Evolutionary conservation across 1,139 yeast genomes (phyloP).

Genomic region (Pneumocystis wakefieldiae): DNA sequence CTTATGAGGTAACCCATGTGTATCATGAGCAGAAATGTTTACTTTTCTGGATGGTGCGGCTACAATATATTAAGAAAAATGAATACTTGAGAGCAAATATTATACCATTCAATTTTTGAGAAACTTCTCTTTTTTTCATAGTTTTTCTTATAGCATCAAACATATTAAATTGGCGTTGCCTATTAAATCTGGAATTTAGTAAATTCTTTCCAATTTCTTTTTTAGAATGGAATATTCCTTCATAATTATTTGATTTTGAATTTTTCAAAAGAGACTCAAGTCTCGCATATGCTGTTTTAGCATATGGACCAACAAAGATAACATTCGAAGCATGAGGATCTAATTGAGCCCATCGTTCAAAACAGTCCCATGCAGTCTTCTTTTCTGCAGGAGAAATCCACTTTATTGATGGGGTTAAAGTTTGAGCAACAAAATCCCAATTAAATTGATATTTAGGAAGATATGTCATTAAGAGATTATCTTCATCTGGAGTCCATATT

Average conservation of each 20-base stretch:
- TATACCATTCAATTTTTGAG: slow-evolving; percentile 4
- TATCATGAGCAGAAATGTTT: slow-evolving; percentile 8
- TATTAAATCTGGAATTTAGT: slow-evolving; percentile 21
- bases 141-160: slow-evolving; percentile 87
- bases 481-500: slow-evolving; percentile 92
- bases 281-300: slow-evolving; percentile 80
- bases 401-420: slow-evolving; percentile 51
- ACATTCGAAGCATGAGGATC: slow-evolving; percentile 37
- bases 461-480: slow-evolving; percentile 57
- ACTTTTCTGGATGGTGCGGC: slow-evolving; percentile 20
- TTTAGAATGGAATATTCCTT: not conserved
- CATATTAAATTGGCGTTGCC: slow-evolving; percentile 91
- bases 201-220: not conserved
- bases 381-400: slow-evolving; percentile 74
- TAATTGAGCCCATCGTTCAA: slow-evolving; percentile 85
- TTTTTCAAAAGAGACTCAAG: slow-evolving; percentile 81
- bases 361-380: slow-evolving; percentile 97
- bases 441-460: slow-evolving; percentile 82
- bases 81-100: not conserved
- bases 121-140: slow-evolving; percentile 56
- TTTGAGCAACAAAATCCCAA: slow-evolving; percentile 84
- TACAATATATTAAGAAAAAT: not conserved
- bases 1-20: not conserved
- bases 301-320: slow-evolving; percentile 64
- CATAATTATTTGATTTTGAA: slow-evolving; percentile 29